Conservation (phyloP, 2,329 filamentous ascomycete species). For the Fusarium chaquense region DNA sequence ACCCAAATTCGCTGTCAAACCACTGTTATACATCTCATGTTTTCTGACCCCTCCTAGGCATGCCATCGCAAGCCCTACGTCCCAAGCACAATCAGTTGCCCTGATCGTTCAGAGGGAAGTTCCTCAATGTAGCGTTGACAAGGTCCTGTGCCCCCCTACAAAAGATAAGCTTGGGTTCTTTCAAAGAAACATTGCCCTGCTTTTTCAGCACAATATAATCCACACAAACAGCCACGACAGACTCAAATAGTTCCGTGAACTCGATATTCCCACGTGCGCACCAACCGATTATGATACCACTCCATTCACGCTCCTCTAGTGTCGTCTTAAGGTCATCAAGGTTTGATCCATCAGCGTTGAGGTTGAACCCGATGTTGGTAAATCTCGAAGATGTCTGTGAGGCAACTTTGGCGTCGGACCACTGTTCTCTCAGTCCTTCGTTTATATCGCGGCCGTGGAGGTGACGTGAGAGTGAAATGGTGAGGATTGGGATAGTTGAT, state of each 20-base stretch:
- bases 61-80: not conserved
- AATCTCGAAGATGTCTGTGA: not conserved
- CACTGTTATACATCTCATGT: too few relatives aligned
- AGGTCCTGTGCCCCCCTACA: conserved; percentile 15
- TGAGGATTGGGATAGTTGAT: not conserved
- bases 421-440: conserved; percentile 5
- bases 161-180: conserved; percentile 25
- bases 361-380: conserved; percentile 18
- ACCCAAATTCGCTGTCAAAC: too few relatives aligned
- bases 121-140: conserved; percentile 13
- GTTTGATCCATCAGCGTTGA: conserved; percentile 1
- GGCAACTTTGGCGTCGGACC: conserved; percentile 7
- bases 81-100: not conserved
- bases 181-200: not conserved
- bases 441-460: conserved; percentile 1
- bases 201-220: conserved; percentile 2
- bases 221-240: not conserved
- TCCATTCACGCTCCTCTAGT: not conserved
- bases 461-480: conserved; percentile 11
- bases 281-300: conserved; percentile 16
- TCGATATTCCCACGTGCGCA: conserved; percentile 10
- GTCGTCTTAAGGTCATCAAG: not conserved
- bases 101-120: not conserved
- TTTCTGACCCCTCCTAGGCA: too few relatives aligned
- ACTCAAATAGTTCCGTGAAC: conserved; percentile 24